These are phyloP conservation scores for Pseudocercospora fijiensis DNA, from an alignment of 2,329 filamentous ascomycete species.

Conservation along the genomic window DNA sequence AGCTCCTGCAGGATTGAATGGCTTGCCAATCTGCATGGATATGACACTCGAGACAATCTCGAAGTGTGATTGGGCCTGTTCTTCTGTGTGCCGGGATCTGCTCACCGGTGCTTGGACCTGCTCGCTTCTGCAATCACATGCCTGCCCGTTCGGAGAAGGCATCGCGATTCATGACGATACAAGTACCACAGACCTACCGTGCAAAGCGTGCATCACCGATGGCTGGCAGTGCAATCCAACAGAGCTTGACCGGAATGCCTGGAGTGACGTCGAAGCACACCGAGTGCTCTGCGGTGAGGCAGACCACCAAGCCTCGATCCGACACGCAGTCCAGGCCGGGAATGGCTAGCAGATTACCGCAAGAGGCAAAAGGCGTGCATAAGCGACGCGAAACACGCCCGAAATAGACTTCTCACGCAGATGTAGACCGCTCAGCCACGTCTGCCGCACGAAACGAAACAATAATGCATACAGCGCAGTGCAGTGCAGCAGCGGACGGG, in stretches of 20 bases:
- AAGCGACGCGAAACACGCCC: slow-evolving; percentile 10
- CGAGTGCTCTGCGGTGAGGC: slow-evolving; percentile 11
- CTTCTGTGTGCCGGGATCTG: neutral
- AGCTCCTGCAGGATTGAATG: slow-evolving; percentile 19
- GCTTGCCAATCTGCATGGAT: slow-evolving; percentile 12
- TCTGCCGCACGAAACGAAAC: slow-evolving; percentile 19
- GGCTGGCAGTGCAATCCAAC: slow-evolving; percentile 4
- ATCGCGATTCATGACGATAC: neutral
- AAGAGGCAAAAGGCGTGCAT: neutral
- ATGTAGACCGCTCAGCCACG: slow-evolving; percentile 21
- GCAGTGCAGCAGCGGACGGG: slow-evolving; percentile 19
- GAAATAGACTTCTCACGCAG: slow-evolving; percentile 17
- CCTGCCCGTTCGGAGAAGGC: neutral
- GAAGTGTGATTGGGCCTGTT: slow-evolving; percentile 14
- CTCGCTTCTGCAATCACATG: slow-evolving; percentile 6
- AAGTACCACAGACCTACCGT: slow-evolving; percentile 1
- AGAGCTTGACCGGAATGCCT: slow-evolving; percentile 10
- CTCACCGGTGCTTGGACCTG: slow-evolving; percentile 21
- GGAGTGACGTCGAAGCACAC: slow-evolving; percentile 2
- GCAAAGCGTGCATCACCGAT: slow-evolving; percentile 9
- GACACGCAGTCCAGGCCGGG: neutral
- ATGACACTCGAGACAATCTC: slow-evolving; percentile 12
- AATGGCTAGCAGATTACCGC: neutral
- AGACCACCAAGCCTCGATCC: slow-evolving; percentile 4
- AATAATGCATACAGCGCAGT: no score